A percentile compares a stretch with the other conserved stretches of the same genome.
These are phyloP conservation scores for Blastomyces silverae DNA, from an alignment of 2,329 filamentous ascomycete genomes.

Conservation along the genomic window DNA sequence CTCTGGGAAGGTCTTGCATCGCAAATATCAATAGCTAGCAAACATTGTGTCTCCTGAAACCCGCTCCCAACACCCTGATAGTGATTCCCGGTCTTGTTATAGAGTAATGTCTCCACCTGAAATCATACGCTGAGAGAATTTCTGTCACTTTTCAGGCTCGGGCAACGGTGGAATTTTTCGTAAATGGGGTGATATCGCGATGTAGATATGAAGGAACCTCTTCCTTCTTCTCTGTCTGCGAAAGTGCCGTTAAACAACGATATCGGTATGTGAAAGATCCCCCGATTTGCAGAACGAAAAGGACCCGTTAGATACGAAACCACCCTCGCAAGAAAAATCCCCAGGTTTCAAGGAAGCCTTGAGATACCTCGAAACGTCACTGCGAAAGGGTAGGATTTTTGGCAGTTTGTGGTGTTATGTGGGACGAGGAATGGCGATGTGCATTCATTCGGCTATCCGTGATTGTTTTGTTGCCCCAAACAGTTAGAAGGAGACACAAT, in stretches of 20 bases:
- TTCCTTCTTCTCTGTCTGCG: not conserved
- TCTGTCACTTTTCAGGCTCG: not conserved
- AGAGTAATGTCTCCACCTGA: not conserved
- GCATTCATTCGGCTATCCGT: not conserved
- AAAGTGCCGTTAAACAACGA: not conserved
- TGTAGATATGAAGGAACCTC: not conserved
- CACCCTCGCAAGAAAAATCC: not conserved
- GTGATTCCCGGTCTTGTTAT: not conserved
- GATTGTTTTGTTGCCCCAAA: not conserved
- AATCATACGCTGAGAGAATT: not conserved
- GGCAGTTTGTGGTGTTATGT: not conserved
- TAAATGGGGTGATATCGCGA: not conserved
- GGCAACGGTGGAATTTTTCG: not conserved
- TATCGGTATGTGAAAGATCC: not conserved
- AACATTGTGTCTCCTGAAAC: not conserved
- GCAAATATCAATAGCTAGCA: too few relatives aligned
- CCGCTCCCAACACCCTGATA: too few relatives aligned
- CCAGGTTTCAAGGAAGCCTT: not conserved
- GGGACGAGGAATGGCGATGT: not conserved
- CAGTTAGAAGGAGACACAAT: too few relatives aligned
- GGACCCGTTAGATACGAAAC: not conserved
- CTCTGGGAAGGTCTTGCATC: not conserved
- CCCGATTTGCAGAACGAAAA: not conserved
- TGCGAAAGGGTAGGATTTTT: not conserved
- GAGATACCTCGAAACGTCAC: not conserved